Conservation (phyloP, 2,329 filamentous ascomycete species). For the Ophiocordyceps polyrhachis-furcata region DNA sequence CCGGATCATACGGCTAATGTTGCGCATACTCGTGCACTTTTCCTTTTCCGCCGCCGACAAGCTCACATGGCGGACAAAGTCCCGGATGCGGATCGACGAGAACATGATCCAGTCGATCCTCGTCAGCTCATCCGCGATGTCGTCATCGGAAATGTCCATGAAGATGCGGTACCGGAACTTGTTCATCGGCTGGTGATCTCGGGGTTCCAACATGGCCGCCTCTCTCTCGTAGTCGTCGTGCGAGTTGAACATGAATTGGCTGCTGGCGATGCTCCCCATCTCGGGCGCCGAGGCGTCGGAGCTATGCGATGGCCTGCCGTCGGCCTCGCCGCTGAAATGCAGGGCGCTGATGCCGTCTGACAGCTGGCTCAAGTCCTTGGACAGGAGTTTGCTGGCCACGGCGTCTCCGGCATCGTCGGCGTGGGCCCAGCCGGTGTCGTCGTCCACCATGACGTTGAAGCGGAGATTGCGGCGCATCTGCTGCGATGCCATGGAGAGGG, state of each 20-base stretch:
- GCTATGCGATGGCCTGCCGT: constrained; percentile 25
- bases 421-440: constrained; percentile 85
- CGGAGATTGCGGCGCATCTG: constrained; percentile 72
- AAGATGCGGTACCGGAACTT: constrained; percentile 82
- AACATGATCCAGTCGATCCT: constrained; percentile 98
- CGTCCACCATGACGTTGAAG: constrained; percentile 56
- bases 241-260: constrained; percentile 39
- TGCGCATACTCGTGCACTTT: constrained; percentile 57
- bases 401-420: constrained; percentile 38
- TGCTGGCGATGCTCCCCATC: constrained; percentile 18
- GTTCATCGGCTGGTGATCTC: constrained; percentile 48
- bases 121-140: constrained; percentile 80
- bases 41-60: constrained; percentile 53
- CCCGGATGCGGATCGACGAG: constrained; percentile 78
- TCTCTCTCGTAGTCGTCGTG: constrained; percentile 69
- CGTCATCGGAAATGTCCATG: constrained; percentile 70
- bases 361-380: constrained; percentile 20
- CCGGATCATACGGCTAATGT: constrained; percentile 85
- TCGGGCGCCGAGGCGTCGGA: constrained; percentile 24
- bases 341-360: constrained; percentile 25
- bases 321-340: constrained; percentile 26
- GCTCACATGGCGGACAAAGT: constrained; percentile 81
- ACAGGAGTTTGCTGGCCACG: constrained; percentile 15
- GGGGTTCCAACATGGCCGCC: constrained; percentile 52
- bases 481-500: constrained; percentile 69